Percentiles rank a stretch among this genome's conserved stretches.
Evolutionary conservation across 2,329 filamentous ascomycete species (phyloP).

Genomic region (Aspergillus pseudoterreus): DNA sequence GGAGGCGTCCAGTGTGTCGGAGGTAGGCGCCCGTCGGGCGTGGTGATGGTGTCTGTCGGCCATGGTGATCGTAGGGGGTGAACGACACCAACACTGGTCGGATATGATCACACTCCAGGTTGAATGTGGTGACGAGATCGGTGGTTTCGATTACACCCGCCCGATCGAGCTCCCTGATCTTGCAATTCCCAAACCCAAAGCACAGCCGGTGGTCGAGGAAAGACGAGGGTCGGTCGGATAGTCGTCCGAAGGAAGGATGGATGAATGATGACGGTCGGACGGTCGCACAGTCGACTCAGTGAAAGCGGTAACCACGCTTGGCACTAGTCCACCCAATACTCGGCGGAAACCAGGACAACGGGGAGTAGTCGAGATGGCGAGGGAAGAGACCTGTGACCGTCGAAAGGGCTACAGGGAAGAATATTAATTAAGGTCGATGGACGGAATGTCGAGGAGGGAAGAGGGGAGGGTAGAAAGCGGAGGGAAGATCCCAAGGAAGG

Average conservation of each 20-base stretch:
- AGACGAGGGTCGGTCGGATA: constrained; percentile 5
- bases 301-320: constrained; percentile 23
- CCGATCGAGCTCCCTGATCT: neutral
- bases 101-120: constrained; percentile 21
- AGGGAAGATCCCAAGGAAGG: constrained; percentile 9
- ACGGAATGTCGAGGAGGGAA: neutral
- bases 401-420: constrained; percentile 2
- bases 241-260: neutral
- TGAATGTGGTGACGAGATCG: constrained; percentile 11
- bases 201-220: neutral
- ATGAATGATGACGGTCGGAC: constrained; percentile 2
- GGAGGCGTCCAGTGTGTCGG: constrained; percentile 64
- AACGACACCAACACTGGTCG: constrained; percentile 20
- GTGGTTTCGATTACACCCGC: constrained; percentile 4
- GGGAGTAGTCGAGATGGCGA: neutral
- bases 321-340: constrained; percentile 19
- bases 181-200: neutral
- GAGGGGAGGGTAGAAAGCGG: constrained; percentile 6
- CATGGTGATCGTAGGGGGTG: constrained; percentile 29
- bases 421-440: neutral
- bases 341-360: constrained; percentile 24
- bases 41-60: constrained; percentile 30
- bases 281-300: constrained; percentile 22
- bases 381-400: neutral
- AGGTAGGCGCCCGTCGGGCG: constrained; percentile 25